Evolutionary conservation across 2,329 filamentous ascomycete genomes (phyloP), one percentile per base, ranked within the genome.

Genomic region (Leptodontidium sp.): DNA sequence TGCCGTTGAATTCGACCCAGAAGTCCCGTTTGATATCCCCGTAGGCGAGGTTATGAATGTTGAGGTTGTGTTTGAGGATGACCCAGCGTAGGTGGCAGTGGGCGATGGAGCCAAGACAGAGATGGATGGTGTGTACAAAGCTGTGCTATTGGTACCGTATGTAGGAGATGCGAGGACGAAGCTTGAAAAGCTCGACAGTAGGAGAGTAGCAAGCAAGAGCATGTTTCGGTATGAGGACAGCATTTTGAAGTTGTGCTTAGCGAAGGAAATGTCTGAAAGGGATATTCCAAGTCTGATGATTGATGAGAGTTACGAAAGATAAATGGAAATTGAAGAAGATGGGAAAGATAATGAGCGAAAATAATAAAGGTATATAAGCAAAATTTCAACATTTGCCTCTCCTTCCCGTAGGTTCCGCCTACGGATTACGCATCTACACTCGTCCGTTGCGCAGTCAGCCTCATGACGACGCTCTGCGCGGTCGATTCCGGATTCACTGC

Each of bases 211-310:
- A n/a, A 64, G 38, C 32, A 40, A 38, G 50, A 64, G 15, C 17
- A 26, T 29, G 38, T 21, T 64, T 35, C 35, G 61, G 14, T n/a
- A 26, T 26, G 49, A 64, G 49, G 50, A 55, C 4, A 53, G 61
- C 61, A 64, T 64, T 14, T 64, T 64, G 21, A 40, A 4, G 12
- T 38, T 6, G 70, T 84, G 82, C 78, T 82, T 26, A 17, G 12
- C 26, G 21, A 21, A 59, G 57, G 38, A 43, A 55, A 55, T 55
- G 5, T n/a, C 7, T 12, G n/a, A 17, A 11, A 6, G 14, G 29
- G 26, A 35, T 26, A 14, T 11, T 24, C 17, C 14, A 15, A 35
- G 21, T 24, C n/a, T 21, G 57, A 40, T 8, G 4, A 40, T 26
- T 24, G 11, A 43, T 21, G 38, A 59, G 38, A 43, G 26, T 43